Evolutionary conservation across 352 stramenopile genomes (phyloP).

Genomic region (Aphanomyces cochlioides): DNA sequence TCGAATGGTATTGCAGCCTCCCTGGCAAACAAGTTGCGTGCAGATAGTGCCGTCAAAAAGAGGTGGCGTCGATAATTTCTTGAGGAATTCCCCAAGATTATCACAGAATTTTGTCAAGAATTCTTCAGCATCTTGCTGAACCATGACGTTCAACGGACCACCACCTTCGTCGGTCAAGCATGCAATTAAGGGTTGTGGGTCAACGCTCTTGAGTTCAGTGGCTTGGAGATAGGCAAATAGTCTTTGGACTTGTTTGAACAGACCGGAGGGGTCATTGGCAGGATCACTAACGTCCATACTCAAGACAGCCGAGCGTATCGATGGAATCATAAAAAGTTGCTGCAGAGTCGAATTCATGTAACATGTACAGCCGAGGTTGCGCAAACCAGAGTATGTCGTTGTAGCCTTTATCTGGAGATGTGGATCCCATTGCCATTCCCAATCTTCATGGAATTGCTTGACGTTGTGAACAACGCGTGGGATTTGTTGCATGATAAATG

Average conservation of each 20-base stretch:
- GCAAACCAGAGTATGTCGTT: constrained; percentile 32
- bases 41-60: constrained; percentile 33
- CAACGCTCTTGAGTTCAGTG: constrained; percentile 32
- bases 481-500: constrained; percentile 25
- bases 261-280: constrained; percentile 2
- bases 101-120: constrained; percentile 43
- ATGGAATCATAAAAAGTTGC: constrained; percentile 38
- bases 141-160: constrained; percentile 34
- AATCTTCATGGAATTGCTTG: constrained; percentile 24
- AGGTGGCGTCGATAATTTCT: constrained; percentile 46
- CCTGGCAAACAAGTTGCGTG: constrained; percentile 36
- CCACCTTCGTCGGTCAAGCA: constrained; percentile 36
- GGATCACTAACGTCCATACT: constrained; percentile 8
- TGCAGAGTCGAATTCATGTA: constrained; percentile 51
- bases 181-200: constrained; percentile 32
- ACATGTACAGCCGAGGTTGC: constrained; percentile 45
- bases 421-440: constrained; percentile 26
- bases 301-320: constrained; percentile 30
- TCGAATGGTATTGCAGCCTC: constrained; percentile 28
- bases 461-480: constrained; percentile 4
- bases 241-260: constrained; percentile 39
- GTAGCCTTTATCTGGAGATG: constrained; percentile 22
- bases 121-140: constrained; percentile 50
- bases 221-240: constrained; percentile 37
- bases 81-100: constrained; percentile 36